Conservation (phyloP, 2,329 filamentous ascomycete genomes). For the Aspergillus arachidicola region DNA sequence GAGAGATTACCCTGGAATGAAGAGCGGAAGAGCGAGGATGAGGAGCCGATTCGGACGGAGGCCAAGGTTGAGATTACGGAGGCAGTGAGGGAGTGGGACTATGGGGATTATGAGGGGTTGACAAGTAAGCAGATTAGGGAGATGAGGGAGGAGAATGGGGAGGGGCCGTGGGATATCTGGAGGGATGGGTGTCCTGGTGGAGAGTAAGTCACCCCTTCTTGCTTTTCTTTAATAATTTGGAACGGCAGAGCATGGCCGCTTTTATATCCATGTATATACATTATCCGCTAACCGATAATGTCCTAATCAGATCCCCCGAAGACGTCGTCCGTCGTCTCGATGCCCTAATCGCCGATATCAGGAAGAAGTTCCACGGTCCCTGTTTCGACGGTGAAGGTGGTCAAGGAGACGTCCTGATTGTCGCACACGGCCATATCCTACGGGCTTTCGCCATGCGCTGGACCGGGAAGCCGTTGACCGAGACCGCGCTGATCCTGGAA, state of each 20-base stretch:
- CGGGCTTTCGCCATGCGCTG: constrained; percentile 86
- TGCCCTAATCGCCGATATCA: constrained; percentile 73
- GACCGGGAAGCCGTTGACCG: constrained; percentile 71
- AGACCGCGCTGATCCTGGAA: constrained; percentile 81
- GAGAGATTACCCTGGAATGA: constrained; percentile 70
- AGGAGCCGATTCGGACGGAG: constrained; percentile 52
- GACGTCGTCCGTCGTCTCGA: constrained; percentile 76
- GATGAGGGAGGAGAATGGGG: constrained; percentile 58
- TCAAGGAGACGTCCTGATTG: constrained; percentile 71
- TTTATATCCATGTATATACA: background rate
- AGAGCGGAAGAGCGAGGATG: constrained; percentile 29
- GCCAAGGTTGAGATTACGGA: constrained; percentile 69
- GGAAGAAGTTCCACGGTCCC: constrained; percentile 64
- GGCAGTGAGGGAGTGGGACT: constrained; percentile 82
- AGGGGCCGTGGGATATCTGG: constrained; percentile 80
- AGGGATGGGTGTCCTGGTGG: constrained; percentile 82
- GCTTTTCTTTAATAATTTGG: too few relatives aligned
- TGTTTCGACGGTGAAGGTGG: constrained; percentile 60
- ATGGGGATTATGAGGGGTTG: constrained; percentile 83
- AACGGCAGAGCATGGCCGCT: background rate
- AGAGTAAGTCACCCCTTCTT: constrained; percentile 56
- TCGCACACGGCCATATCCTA: constrained; percentile 89
- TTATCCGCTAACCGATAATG: background rate
- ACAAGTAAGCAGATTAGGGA: constrained; percentile 70
- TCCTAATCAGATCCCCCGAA: constrained; percentile 60